Conservation (phyloP, 2,329 filamentous ascomycete species). For the Leptographium lundbergii region DNA sequence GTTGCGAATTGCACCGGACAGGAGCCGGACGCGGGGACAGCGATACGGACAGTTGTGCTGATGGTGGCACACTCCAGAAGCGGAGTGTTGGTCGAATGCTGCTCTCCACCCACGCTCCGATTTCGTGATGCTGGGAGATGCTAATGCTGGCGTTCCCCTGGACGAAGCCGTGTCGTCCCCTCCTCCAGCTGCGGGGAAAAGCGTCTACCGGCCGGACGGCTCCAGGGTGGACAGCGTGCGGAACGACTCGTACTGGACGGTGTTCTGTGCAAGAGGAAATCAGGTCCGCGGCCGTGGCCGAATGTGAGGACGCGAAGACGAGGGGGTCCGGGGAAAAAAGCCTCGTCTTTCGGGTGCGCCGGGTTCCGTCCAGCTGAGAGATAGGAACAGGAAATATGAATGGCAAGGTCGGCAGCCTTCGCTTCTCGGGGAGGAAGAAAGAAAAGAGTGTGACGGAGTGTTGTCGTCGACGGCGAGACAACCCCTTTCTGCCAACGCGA, state of each 20-base stretch:
- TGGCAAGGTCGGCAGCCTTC: not conserved
- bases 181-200: not conserved
- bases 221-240: not conserved
- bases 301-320: not conserved
- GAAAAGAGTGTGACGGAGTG: not conserved
- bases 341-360: not conserved
- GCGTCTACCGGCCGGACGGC: not conserved
- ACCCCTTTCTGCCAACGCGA: conserved; percentile 2
- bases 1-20: not conserved
- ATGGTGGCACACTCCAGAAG: not conserved
- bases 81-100: not conserved
- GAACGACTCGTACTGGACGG: not conserved
- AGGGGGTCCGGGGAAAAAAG: not conserved
- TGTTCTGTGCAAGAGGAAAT: not conserved
- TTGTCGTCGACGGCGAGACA: not conserved
- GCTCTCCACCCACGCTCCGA: not conserved
- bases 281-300: not conserved
- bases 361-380: not conserved
- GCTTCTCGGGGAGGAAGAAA: not conserved
- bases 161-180: not conserved
- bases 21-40: not conserved
- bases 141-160: not conserved
- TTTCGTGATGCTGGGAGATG: not conserved
- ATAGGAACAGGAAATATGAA: not conserved
- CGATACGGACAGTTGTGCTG: not conserved